Evolutionary conservation across 2,329 filamentous ascomycete species (phyloP), one percentile per base, ranked within the genome.

Genomic region (Calonectria multiphialidica): DNA sequence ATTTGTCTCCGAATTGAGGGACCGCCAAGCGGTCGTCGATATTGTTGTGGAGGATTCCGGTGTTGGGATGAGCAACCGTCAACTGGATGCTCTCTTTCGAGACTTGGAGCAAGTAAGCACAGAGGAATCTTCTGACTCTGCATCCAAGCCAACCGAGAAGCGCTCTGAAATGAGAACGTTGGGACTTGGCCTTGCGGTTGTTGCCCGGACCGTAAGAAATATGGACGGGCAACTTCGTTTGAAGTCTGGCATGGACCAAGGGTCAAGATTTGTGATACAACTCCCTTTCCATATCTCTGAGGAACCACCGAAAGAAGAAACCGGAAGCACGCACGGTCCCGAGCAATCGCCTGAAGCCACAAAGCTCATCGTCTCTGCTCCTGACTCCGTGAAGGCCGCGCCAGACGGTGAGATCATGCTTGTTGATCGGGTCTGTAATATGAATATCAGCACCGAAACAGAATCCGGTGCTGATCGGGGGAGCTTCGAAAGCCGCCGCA

Each of bases 141-240:
- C 47, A 35, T 66, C 40, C 0, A 77, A 80, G 57, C n/a, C 82
- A 47, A 70, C 80, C 21, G 79, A 82, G 3, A 79, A 82, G 65
- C 68, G 81, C 16, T 73, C 72, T 47, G 76, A 85, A 23, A 73
- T 81, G 21, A 83, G 85, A 61, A 92, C 91, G 0, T 83, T 98
- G 1, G 96, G 96, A 0, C 88, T 98, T 12, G 96, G 95, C 0
- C 87, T 98, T n/a, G 95, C 95, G 0, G 88, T 97, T 15, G 95
- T 98, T n/a, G 94, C 94, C 18, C 91, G 95, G 44, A 94, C 95
- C 42, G 88, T 98, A 37, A 90, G 92, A n/a, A 98, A 95, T 79
- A 97, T 98, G 94, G 93, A 96, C 71, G 96, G 95, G 0, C 95
- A 98, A 79, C 83, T 98, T 35, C 91, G 95, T 2, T 85, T 98